Evolutionary conservation across 164 flowering plant genomes (phyloP).

Genomic region (Buxus sempervirens): DNA sequence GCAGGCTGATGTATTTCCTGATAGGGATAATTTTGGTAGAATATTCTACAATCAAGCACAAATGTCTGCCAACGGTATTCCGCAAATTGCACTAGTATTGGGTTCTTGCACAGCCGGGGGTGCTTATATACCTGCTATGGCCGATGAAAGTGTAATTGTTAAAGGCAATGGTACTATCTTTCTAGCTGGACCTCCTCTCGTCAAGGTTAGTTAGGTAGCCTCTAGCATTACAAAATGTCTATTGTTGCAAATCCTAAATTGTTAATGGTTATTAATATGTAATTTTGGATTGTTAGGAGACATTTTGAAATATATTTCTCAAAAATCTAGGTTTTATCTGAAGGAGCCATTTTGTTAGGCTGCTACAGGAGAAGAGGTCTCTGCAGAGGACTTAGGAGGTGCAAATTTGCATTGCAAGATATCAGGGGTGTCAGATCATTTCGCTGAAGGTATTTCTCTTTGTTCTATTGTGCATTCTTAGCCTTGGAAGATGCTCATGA

Average conservation of each 20-base stretch:
- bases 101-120: slow-evolving; percentile 99
- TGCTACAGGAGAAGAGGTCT: slow-evolving; percentile 97
- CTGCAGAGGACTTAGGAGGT: slow-evolving; percentile 96
- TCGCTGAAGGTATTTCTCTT: slow-evolving; percentile 71
- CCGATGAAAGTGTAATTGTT: slow-evolving; percentile 98
- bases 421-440: slow-evolving; percentile 95
- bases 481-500: neutral
- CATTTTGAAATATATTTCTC: slow-evolving; percentile 14
- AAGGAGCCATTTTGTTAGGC: slow-evolving; percentile 61
- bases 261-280: neutral
- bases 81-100: slow-evolving; percentile 89
- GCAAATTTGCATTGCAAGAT: slow-evolving; percentile 86
- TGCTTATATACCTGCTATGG: slow-evolving; percentile 99
- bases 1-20: slow-evolving; percentile 97
- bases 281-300: neutral
- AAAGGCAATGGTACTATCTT: slow-evolving; percentile 98
- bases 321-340: slow-evolving; percentile 27
- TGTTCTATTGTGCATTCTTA: slow-evolving; percentile 6
- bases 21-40: slow-evolving; percentile 91
- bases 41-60: slow-evolving; percentile 87
- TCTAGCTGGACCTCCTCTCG: slow-evolving; percentile 97
- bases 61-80: slow-evolving; percentile 90
- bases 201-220: slow-evolving; percentile 76
- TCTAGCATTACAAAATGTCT: slow-evolving; percentile 1
- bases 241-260: neutral